Evolutionary conservation across 371 early-diverging fungal genomes (phyloP), one percentile per base, ranked within the genome.

Genomic region (Mortierella sp.): DNA sequence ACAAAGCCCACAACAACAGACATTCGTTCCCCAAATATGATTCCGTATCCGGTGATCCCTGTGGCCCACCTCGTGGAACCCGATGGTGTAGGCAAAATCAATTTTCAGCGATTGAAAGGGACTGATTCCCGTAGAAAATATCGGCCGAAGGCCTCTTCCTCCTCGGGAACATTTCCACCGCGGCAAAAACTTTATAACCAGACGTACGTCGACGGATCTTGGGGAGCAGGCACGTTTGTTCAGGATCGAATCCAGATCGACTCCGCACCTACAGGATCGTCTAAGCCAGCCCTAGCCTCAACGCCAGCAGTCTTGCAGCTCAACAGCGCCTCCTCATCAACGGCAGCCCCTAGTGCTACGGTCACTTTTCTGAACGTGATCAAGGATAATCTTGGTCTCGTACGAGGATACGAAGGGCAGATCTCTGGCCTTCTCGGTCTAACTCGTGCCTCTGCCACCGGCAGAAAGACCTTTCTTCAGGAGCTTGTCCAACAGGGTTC

Each of bases 161-260:
- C n/a, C 21, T n/a, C 43, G 30, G 7, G n/a, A n/a, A 21, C 43
- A 55, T 24, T 6, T n/a, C n/a, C 44, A 23, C 17, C 56, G 8
- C 1, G 19, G 31, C 3, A 55, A 5, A 12, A 32, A 26, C 57
- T 27, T n/a, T 70, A 70, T 34, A 70, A 70, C 39, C 70, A 70
- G 30, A 32, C 70, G 0, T 70, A 63, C n/a, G 70, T 58, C 27
- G 70, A 70, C 15, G 70, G 70, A 15, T 63, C 64, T 14, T 70
- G 70, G 63, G 70, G 70, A 6, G 70, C 63, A 14, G 70, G 64
- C 15, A 58, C 54, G 15, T 70, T 70, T 53, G 64, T 70, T 19
- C 70, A 49, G 49, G 70, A 70, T 31, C 58, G 46, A 8, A 63
- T 70, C 26, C 53, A 53, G n/a, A 57, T 70, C 32, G 63, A 70